Base-by-base conservation (phyloP, 2,329 filamentous ascomycete genomes). In the Paecilomyces variotii region DNA sequence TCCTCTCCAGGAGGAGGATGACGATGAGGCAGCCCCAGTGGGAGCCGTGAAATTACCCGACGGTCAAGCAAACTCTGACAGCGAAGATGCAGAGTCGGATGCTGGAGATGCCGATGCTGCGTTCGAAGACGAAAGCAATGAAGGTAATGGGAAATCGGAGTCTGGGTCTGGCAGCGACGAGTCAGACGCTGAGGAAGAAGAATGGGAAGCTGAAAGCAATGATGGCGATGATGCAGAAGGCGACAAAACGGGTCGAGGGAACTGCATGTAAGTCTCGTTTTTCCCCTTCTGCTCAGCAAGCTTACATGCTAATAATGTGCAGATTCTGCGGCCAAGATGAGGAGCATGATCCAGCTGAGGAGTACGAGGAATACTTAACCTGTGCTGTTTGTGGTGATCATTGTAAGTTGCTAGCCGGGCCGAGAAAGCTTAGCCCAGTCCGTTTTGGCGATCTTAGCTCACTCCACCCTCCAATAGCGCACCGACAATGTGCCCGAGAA, bases 401-500 rank as follows among this genome's bases (percentile, higher is more conserved):
- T 74, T 87, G 91, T 96, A 80, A 75, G 89, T 84, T 65, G 59
- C 19, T 28, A 62, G 57, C 56, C 62, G 65, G 64, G 60, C 61
- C 63, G 54, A 62, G 63, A 64, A 66, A 60, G 64, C 67, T 68
- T 68, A 67, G 62, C 71, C 69, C 70, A 19, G 60, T 60, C 59
- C 57, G 57, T 57, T 67, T 61, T 62, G 56, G 60, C 58, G 59
- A 62, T 57, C 57, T 57, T 63, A 65, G 63, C 67, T 72, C 62
- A 73, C 69, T 78, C 78, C 75, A 78, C 74, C 73, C 71, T 68
- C 75, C 73, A 75, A 71, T 78, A 96, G 93, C 91, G 69, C 93
- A 97, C 79, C 87, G 88, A 73, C 88, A 94, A 82, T 97, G 93
- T 76, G 92, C 91, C 59, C 86, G 88, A 70, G 84, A 88, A 71